Percentiles rank a stretch among this genome's conserved stretches.
These are phyloP conservation scores for Hippophae gyantsensis DNA, from an alignment of 306 rosid genomes.

Conservation along the genomic window DNA sequence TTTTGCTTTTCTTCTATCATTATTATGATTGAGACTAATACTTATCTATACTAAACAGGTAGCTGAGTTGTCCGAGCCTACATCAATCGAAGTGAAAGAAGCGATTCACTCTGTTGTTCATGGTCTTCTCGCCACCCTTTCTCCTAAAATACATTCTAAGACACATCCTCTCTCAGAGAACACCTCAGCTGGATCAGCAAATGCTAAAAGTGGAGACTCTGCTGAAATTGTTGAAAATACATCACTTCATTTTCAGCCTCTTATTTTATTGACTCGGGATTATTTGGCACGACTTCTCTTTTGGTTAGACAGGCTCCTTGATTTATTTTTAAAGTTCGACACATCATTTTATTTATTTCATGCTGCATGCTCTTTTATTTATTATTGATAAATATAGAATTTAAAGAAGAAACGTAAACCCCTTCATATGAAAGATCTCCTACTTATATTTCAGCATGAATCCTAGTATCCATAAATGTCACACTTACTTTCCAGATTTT, in stretches of 20 bases:
- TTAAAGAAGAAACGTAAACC: not conserved
- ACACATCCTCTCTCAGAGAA: conserved; percentile 57
- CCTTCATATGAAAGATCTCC: too few relatives aligned
- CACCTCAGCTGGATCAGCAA: conserved; percentile 37
- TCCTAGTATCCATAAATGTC: too few relatives aligned
- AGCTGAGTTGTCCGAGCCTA: conserved; percentile 70
- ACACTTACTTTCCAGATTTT: too few relatives aligned
- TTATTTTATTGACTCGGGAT: conserved; percentile 64
- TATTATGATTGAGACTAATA: not conserved
- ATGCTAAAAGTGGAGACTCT: conserved; percentile 57
- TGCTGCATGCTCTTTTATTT: not conserved
- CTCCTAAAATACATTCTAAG: conserved; percentile 85
- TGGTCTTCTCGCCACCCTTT: conserved; percentile 91
- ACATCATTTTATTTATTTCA: not conserved
- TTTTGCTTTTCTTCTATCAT: conserved; percentile 2
- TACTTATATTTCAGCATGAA: too few relatives aligned
- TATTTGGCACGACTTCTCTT: conserved; percentile 86
- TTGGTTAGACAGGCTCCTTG: conserved; percentile 47
- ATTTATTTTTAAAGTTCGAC: not conserved
- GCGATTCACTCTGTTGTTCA: conserved; percentile 75
- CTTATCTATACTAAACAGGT: conserved; percentile 37
- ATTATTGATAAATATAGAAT: not conserved
- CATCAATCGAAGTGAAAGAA: conserved; percentile 72
- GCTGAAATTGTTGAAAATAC: conserved; percentile 78
- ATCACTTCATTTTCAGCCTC: conserved; percentile 75